phyloP scores from a whole-genome alignment of 768 basidiomycete species.

The Auricularia sp. region DNA sequence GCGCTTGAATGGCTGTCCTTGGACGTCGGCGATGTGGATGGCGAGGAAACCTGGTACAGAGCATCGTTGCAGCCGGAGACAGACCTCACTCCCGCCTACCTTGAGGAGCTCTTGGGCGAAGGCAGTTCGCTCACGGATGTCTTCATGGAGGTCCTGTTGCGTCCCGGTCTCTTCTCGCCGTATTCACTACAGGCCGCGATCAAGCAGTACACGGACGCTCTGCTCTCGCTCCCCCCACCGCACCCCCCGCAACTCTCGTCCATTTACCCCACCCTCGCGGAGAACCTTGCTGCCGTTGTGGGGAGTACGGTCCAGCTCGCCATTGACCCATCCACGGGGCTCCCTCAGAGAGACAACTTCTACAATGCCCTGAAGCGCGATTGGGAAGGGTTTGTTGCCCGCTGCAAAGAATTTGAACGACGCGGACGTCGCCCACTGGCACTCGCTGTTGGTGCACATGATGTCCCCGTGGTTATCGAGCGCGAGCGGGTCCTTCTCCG shows the following conservation, averaged over 20 bases:
- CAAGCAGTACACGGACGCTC: slow-evolving; percentile 68
- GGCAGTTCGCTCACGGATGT: slow-evolving; percentile 55
- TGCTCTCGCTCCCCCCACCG: slow-evolving; percentile 53
- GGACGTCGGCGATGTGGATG: slow-evolving; percentile 27
- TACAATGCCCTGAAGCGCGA: slow-evolving; percentile 81
- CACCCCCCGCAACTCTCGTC: slow-evolving; percentile 47
- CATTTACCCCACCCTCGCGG: slow-evolving; percentile 56
- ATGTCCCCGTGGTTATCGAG: slow-evolving; percentile 53
- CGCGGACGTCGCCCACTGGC: slow-evolving; percentile 72
- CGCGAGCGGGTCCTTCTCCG: slow-evolving; percentile 65
- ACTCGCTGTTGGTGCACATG: slow-evolving; percentile 37
- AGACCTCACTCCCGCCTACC: slow-evolving; percentile 74
- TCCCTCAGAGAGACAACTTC: slow-evolving; percentile 65
- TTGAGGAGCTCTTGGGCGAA: slow-evolving; percentile 74
- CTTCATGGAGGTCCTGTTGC: slow-evolving; percentile 74
- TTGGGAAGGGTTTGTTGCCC: slow-evolving; percentile 92
- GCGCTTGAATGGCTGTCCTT: slow-evolving; percentile 51
- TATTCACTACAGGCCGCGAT: slow-evolving; percentile 74
- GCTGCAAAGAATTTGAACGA: slow-evolving; percentile 84
- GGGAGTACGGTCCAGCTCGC: slow-evolving; percentile 74
- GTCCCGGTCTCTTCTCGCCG: slow-evolving; percentile 80
- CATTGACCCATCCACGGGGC: slow-evolving; percentile 69
- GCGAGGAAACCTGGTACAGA: slow-evolving; percentile 38
- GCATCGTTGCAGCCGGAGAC: slow-evolving; percentile 58
- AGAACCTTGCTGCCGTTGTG: slow-evolving; percentile 75